These are phyloP conservation scores for Silene noctiflora DNA, from an alignment of 179 eudicot genomes.

Conservation along the genomic window DNA sequence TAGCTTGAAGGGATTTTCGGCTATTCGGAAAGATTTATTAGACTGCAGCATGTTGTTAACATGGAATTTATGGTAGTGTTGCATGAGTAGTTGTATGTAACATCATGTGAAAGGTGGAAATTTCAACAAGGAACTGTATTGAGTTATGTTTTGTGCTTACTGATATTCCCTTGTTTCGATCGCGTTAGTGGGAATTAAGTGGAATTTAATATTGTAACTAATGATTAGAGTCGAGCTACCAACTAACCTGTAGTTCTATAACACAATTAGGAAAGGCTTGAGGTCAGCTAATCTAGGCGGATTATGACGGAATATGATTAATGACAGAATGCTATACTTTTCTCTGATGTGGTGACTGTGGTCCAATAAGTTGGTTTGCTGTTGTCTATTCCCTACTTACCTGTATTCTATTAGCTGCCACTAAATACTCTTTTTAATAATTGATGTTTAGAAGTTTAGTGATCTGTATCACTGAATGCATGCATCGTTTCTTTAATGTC, in stretches of 20 bases:
- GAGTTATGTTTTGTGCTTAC: not conserved
- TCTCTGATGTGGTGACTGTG: conserved; percentile 11
- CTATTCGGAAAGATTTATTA: not conserved
- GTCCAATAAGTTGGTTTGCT: conserved; percentile 9
- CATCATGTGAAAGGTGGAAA: conserved; percentile 6
- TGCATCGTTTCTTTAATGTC: not conserved
- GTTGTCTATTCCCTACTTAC: not conserved
- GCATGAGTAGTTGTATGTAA: conserved; percentile 1
- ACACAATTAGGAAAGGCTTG: conserved; percentile 10
- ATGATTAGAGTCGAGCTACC: conserved; percentile 17
- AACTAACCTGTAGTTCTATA: conserved; percentile 6
- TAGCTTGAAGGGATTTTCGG: not conserved
- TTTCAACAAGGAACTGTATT: not conserved
- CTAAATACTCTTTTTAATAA: conserved; percentile 10
- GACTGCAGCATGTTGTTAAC: not conserved
- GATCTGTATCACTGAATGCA: not conserved
- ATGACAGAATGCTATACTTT: not conserved
- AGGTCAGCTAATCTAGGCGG: conserved; percentile 20
- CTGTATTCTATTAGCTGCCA: not conserved
- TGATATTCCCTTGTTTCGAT: conserved; percentile 4
- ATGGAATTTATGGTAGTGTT: not conserved
- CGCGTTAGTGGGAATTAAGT: not conserved
- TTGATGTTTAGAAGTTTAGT: not conserved
- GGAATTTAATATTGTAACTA: not conserved
- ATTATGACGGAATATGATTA: not conserved